These are phyloP conservation scores for Kalanchoe fedtschenkoi DNA, from an alignment of 164 flowering plant genomes.

Conservation along the genomic window DNA sequence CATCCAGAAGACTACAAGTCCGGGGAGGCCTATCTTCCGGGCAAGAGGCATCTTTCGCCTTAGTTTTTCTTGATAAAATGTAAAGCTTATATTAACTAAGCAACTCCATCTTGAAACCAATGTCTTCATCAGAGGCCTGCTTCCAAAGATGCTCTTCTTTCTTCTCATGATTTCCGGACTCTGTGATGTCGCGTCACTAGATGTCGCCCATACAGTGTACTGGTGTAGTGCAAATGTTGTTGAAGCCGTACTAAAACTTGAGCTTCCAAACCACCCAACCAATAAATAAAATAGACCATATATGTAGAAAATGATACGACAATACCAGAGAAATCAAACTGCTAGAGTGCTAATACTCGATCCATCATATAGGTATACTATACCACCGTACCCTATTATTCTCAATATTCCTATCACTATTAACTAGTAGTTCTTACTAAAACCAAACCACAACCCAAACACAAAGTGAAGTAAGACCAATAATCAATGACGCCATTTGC, in stretches of 20 bases:
- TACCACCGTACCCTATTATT: background rate
- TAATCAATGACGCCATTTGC: background rate
- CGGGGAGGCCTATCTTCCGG: too few species aligned
- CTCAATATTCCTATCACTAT: background rate
- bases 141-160: too few species aligned
- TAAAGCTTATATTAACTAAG: too few species aligned
- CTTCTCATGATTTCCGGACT: too few species aligned
- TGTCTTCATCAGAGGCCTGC: too few species aligned
- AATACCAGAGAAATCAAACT: background rate
- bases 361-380: slow-evolving; percentile 4
- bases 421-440: too few species aligned
- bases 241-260: background rate
- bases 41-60: too few species aligned
- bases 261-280: background rate
- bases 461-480: background rate
- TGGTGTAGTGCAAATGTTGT: background rate
- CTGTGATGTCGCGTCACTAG: background rate
- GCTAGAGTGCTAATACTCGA: too few species aligned
- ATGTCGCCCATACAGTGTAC: too few species aligned
- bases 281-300: background rate
- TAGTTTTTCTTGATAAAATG: too few species aligned
- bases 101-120: too few species aligned
- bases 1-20: too few species aligned
- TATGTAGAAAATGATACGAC: slow-evolving; percentile 3
- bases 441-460: background rate